These are phyloP conservation scores for Xylogone sp. DNA, from an alignment of 2,329 filamentous ascomycete species.

Conservation along the genomic window DNA sequence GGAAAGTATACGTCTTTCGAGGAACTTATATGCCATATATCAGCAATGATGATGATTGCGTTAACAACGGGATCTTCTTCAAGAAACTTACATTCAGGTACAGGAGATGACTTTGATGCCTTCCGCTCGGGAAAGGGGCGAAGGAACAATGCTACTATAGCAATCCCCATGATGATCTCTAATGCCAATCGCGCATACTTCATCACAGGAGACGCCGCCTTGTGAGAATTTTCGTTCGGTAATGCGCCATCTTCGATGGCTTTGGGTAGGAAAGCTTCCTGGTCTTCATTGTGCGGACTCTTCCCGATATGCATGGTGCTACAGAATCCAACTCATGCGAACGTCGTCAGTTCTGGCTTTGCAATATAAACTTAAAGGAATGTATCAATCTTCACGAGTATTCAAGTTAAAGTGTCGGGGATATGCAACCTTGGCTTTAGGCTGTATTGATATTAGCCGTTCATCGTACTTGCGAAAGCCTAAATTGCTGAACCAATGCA, in stretches of 20 bases:
- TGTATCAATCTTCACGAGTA: too few species aligned
- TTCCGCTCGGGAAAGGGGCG: neutral
- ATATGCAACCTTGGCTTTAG: too few species aligned
- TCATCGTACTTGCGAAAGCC: too few species aligned
- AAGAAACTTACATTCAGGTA: constrained; percentile 4
- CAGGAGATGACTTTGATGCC: neutral
- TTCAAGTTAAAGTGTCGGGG: too few species aligned
- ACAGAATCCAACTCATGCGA: too few species aligned
- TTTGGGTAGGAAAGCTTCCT: neutral
- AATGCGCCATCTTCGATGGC: neutral
- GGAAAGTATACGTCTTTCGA: constrained; percentile 4
- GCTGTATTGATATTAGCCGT: too few species aligned
- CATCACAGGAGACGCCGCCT: neutral
- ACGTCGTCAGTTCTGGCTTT: too few species aligned
- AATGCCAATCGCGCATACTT: constrained; percentile 1
- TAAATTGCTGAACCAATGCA: too few species aligned
- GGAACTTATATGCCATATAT: constrained; percentile 2
- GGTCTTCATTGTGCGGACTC: neutral
- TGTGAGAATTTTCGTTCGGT: neutral
- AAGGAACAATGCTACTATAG: too few species aligned
- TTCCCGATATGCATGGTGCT: neutral
- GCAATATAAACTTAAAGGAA: too few species aligned
- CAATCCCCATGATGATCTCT: constrained; percentile 4
- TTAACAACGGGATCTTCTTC: neutral
- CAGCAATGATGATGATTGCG: neutral